Evolutionary conservation across 345 rosid genomes (phyloP), one percentile per base, ranked within the genome.

Genomic region (Sapria himalayana): DNA sequence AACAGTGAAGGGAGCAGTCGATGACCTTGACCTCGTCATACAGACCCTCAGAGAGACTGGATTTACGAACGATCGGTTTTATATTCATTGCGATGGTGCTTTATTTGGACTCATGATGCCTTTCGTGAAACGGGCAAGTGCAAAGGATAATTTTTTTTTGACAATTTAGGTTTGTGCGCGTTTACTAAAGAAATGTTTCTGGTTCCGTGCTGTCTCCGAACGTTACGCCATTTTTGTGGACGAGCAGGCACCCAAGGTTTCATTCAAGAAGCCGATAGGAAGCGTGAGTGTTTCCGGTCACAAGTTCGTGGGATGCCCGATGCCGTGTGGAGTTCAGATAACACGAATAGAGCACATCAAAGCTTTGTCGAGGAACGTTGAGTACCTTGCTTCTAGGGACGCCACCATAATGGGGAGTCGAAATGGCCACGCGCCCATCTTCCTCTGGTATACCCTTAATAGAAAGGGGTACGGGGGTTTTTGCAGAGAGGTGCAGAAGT

Each of bases 361-460:
- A 58, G 82, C 48, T 33, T 82, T 86, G 24, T 81, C 94, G 0
- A 82, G 63, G 20, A 86, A 82, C 31, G 85, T 86, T 0, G 94
- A 86, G 66, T 86, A 82, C 56, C 85, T 82, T 2, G 94, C 94
- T 41, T 86, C 94, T 23, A 68, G 93, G 60, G 94, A 82, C 55
- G 98, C 98, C n/a, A 86, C 94, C 17, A 86, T 86, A 55, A 89
- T 89, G 98, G 98, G 98, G 32, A 78, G 94, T 53, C 58, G 98
- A 13, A 89, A 89, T n/a, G 94, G 94, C 4, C 94, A 89, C 22
- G 98, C 98, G 2, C 98, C 94, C 41, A 53, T 89, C 53, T 89
- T 89, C 59, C 93, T 89, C 19, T 89, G 94, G 94, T 89, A 78
- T 63, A 89, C 94, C 1, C 68, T 86, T 33, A 78, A 78, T 71